Evolutionary conservation across 2,329 filamentous ascomycete species (phyloP), one percentile per base, ranked within the genome.

Genomic region (Colletotrichum chlorophyti): DNA sequence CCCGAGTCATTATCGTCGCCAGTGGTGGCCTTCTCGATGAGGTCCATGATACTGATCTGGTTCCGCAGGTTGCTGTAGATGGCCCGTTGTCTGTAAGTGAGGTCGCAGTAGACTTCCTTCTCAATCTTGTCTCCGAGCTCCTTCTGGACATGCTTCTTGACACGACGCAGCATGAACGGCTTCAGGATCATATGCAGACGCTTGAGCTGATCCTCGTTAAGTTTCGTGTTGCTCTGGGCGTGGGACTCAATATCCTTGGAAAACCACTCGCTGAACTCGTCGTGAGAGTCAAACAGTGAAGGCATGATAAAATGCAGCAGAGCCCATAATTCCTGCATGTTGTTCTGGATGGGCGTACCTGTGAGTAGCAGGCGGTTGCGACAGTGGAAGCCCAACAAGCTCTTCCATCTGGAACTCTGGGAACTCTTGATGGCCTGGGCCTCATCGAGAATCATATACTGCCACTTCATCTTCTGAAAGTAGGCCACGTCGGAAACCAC

Each of bases 141-240:
- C 75, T 98, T 97, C 74, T 99, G 95, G 46, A 99, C 95, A 73
- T 99, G 94, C 79, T 98, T 98, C 87, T 99, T 99, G 76, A 99
- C 92, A 85, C 95, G 94, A 67, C 95, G 91, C 72, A 99, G 86
- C 95, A 99, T 99, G 81, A 99, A 99, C 0, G 95, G 95, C 78
- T 99, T 98, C 65, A 99, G 78, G 66, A 99, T 99, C 93, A 98
- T 97, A 74, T 99, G 95, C 66, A 99, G 79, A 77, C 95, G 91
- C 76, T 93, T 93, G 49, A 99, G 87, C 77, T 99, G 95, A 70
- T 97, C 94, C 72, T 99, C 95, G 69, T 99, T 99, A 58, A 99
- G 88, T 73, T 98, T 98, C n/a, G 94, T 98, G 71, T 99, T 98
- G 74, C 93, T 97, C 77, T 97, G 94, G 1, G 95, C 95, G 72